phyloP scores from a whole-genome alignment of 2,329 filamentous ascomycete genomes.

The Coniochaeta hoffmannii region DNA sequence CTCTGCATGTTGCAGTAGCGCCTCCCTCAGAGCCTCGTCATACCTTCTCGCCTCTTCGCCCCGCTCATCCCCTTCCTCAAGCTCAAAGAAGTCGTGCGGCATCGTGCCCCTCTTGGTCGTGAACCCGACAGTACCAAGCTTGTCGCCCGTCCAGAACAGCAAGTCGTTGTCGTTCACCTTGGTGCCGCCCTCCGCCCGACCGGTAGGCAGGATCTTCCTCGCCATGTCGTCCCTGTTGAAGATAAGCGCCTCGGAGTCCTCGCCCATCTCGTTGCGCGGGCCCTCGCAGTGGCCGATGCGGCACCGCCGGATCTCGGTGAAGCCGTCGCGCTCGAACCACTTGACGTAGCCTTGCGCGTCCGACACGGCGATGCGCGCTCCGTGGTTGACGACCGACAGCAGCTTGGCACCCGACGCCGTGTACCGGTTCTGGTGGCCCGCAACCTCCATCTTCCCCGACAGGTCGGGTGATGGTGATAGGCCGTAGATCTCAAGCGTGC shows the following conservation, averaged over 20 bases:
- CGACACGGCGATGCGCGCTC: conserved; percentile 72
- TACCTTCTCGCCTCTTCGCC: conserved; percentile 43
- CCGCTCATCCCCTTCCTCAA: conserved; percentile 39
- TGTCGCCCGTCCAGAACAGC: conserved; percentile 82
- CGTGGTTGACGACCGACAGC: conserved; percentile 73
- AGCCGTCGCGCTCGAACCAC: conserved; percentile 85
- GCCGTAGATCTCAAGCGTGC: conserved; percentile 81
- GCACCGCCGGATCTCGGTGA: conserved; percentile 48
- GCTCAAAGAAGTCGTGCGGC: conserved; percentile 41
- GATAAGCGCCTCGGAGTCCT: conserved; percentile 29
- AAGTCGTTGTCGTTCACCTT: conserved; percentile 56
- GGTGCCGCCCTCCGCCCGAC: conserved; percentile 15
- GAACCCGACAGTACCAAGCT: conserved; percentile 65
- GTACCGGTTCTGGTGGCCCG: conserved; percentile 69
- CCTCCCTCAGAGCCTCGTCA: conserved; percentile 59
- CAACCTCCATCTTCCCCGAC: conserved; percentile 31
- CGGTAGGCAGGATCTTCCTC: conserved; percentile 67
- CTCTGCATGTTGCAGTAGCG: conserved; percentile 69
- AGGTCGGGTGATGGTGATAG: conserved; percentile 31
- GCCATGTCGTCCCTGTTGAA: conserved; percentile 64
- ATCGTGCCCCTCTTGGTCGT: conserved; percentile 42
- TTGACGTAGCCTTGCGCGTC: conserved; percentile 79
- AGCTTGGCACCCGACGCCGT: conserved; percentile 75
- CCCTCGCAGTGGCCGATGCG: conserved; percentile 43
- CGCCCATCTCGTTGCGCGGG: conserved; percentile 28